phyloP scores from a whole-genome alignment of 345 rosid genomes.

The Isatis tinctoria region DNA sequence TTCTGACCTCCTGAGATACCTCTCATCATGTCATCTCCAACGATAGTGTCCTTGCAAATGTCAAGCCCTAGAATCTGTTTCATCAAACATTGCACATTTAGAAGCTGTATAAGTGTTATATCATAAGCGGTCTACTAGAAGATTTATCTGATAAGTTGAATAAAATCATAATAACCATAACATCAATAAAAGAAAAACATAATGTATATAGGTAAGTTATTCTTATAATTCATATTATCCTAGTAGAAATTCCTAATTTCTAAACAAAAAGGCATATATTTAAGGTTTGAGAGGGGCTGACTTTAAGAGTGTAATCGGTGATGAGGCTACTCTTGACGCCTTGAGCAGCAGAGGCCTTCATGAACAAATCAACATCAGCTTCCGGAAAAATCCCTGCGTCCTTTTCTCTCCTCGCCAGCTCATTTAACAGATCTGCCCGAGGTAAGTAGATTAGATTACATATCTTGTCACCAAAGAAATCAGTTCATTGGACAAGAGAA shows the following conservation, averaged over 20 bases:
- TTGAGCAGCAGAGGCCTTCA: constrained; percentile 85
- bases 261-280: no score
- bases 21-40: constrained; percentile 71
- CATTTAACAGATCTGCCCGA: constrained; percentile 54
- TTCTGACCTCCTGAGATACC: constrained; percentile 84
- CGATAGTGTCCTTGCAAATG: constrained; percentile 70
- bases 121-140: not conserved
- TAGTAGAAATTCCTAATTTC: not conserved
- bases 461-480: no score
- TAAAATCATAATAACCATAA: not conserved
- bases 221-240: not conserved
- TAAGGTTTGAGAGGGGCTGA: constrained; percentile 20
- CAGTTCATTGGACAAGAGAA: not conserved
- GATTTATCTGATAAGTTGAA: not conserved
- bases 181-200: not conserved
- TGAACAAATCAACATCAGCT: constrained; percentile 77
- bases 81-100: not conserved
- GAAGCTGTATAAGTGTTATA: not conserved
- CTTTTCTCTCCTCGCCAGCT: constrained; percentile 82
- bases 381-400: constrained; percentile 79
- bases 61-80: constrained; percentile 69
- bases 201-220: not conserved
- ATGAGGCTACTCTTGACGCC: constrained; percentile 58
- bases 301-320: constrained; percentile 74
- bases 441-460: no score